A percentile compares a stretch with the other conserved stretches of the same genome.
These are phyloP conservation scores for Fraxinus americana DNA, from an alignment of 257 asterid genomes.

Conservation along the genomic window DNA sequence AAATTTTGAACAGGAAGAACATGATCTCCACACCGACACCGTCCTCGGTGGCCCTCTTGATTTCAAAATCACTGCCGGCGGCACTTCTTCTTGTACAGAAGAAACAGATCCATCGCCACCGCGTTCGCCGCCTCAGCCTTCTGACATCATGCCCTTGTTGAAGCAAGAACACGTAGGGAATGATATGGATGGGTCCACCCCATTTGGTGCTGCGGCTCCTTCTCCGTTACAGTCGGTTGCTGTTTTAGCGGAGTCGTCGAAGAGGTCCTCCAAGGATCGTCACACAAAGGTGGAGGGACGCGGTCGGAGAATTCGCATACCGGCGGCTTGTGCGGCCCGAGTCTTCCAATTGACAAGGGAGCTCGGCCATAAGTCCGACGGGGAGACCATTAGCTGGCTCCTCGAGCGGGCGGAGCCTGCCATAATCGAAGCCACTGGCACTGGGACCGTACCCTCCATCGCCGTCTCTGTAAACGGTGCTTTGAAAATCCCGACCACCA, in stretches of 20 bases:
- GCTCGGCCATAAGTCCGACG: constrained; percentile 15
- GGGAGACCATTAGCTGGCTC: constrained; percentile 12
- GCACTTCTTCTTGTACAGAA: neutral
- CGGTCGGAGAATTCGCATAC: constrained; percentile 16
- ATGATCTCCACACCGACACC: neutral
- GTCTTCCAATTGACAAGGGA: constrained; percentile 13
- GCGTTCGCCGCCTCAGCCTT: neutral
- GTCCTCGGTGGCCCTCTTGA: neutral
- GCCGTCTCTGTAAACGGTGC: constrained; percentile 15
- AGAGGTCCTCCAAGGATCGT: neutral
- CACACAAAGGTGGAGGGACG: constrained; percentile 21
- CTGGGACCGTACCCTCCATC: constrained; percentile 10
- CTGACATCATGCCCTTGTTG: neutral
- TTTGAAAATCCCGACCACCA: neutral
- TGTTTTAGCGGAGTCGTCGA: neutral
- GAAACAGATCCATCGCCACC: neutral
- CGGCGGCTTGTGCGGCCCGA: constrained; percentile 11
- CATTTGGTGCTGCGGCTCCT: neutral
- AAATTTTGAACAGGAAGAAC: neutral
- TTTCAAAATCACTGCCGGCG: neutral
- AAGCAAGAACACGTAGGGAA: neutral
- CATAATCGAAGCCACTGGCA: constrained; percentile 13
- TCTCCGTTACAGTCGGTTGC: neutral
- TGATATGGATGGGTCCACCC: neutral
- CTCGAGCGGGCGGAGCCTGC: constrained; percentile 19